Conservation (phyloP, 768 basidiomycete species). For the Tubosaeta sp. region DNA sequence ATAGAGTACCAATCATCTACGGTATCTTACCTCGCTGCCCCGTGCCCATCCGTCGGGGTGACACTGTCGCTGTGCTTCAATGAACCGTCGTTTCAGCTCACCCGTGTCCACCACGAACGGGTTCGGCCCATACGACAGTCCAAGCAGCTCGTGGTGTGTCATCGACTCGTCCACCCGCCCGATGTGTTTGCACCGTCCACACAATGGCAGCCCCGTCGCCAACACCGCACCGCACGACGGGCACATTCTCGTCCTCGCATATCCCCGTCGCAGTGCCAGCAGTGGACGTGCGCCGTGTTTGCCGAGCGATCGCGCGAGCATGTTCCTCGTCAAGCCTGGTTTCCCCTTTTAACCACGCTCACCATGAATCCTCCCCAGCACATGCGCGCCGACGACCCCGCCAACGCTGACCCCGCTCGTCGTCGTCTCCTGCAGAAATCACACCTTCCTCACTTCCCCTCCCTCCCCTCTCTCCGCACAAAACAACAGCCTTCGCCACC, state of each 20-base stretch:
- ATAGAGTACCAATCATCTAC: background rate
- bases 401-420: conserved; percentile 43
- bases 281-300: conserved; percentile 4
- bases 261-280: conserved; percentile 16
- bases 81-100: conserved; percentile 60
- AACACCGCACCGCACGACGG: conserved; percentile 59
- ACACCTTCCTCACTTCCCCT: conserved; percentile 30
- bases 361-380: conserved; percentile 34
- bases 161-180: conserved; percentile 49
- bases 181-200: conserved; percentile 67
- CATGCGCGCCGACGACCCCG: conserved; percentile 39
- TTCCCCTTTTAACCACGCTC: conserved; percentile 2
- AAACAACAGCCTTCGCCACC: background rate
- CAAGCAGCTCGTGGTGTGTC: conserved; percentile 67
- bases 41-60: conserved; percentile 88
- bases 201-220: conserved; percentile 68
- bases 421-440: conserved; percentile 40
- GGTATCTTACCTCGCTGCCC: conserved; percentile 47
- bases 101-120: conserved; percentile 65
- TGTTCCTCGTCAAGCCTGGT: conserved; percentile 8
- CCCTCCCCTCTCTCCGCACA: conserved; percentile 27
- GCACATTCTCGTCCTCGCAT: conserved; percentile 35
- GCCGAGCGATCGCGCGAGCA: conserved; percentile 13
- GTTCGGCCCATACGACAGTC: conserved; percentile 55
- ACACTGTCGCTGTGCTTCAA: conserved; percentile 66